Evolutionary conservation across 2,329 filamentous ascomycete genomes (phyloP).

Genomic region (Neofusicoccum laricinum): DNA sequence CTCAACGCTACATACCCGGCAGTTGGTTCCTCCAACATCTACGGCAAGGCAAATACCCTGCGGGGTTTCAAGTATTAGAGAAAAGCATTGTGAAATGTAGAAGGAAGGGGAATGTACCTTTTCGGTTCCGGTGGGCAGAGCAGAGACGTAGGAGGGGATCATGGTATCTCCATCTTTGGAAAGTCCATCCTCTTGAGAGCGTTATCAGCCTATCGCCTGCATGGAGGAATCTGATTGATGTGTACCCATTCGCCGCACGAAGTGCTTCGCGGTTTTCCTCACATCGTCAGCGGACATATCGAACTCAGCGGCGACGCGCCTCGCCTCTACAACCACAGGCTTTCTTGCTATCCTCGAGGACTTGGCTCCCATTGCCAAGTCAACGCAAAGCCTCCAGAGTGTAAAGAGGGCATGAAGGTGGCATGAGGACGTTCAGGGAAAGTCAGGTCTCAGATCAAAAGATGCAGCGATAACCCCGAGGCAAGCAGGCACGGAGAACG

Average conservation of each 20-base stretch:
- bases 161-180: conserved; percentile 11
- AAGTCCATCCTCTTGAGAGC: not conserved
- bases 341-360: conserved; percentile 6
- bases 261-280: not conserved
- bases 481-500: not conserved
- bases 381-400: not conserved
- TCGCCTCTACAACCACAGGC: conserved; percentile 4
- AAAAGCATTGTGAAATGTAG: too few species aligned
- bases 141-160: conserved; percentile 7
- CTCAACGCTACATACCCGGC: conserved; percentile 90
- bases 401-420: not conserved
- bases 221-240: not conserved
- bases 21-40: conserved; percentile 95
- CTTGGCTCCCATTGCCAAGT: conserved; percentile 9
- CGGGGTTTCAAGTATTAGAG: conserved; percentile 14
- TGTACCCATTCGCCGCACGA: conserved; percentile 10
- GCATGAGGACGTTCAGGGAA: not conserved
- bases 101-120: not conserved
- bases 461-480: not conserved
- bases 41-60: conserved; percentile 84
- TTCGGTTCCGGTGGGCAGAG: conserved; percentile 1
- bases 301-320: conserved; percentile 10
- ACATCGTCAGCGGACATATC: conserved; percentile 1
- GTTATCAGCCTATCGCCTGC: not conserved
- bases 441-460: not conserved